These are phyloP conservation scores for Nakazawaea ernobii DNA, from an alignment of 805 yeast species.

Conservation along the genomic window DNA sequence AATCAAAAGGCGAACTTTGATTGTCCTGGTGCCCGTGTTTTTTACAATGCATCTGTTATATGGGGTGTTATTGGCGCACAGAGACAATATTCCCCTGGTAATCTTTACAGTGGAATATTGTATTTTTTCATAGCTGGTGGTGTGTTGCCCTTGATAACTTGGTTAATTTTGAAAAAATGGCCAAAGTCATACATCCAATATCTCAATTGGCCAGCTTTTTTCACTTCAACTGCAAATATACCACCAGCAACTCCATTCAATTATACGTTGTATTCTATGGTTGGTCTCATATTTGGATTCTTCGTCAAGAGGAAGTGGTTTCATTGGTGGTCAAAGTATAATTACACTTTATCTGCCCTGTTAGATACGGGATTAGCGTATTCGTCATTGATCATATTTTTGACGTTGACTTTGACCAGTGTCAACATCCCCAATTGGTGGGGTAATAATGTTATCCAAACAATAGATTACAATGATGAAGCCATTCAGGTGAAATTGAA, in stretches of 20 bases:
- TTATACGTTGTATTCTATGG: slow-evolving; percentile 48
- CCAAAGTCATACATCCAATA: slow-evolving; percentile 36
- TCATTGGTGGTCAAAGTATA: slow-evolving; percentile 75
- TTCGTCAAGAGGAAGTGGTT: slow-evolving; percentile 48
- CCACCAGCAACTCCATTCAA: slow-evolving; percentile 76
- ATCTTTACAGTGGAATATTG: slow-evolving; percentile 46
- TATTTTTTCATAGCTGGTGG: slow-evolving; percentile 61
- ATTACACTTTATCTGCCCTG: slow-evolving; percentile 61
- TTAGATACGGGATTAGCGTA: slow-evolving; percentile 64
- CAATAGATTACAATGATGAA: slow-evolving; percentile 29
- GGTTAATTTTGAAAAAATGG: slow-evolving; percentile 28
- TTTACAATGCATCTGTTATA: slow-evolving; percentile 49
- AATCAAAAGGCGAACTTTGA: slow-evolving; percentile 39
- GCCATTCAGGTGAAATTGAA: slow-evolving; percentile 28
- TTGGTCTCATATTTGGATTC: slow-evolving; percentile 54
- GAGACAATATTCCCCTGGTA: slow-evolving; percentile 43
- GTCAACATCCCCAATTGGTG: slow-evolving; percentile 48
- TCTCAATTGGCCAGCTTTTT: slow-evolving; percentile 65
- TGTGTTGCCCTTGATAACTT: slow-evolving; percentile 34
- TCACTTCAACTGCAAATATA: slow-evolving; percentile 52
- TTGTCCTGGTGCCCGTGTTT: slow-evolving; percentile 40
- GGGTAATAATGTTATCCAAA: slow-evolving; percentile 49
- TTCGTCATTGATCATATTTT: slow-evolving; percentile 52
- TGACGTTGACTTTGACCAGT: slow-evolving; percentile 39
- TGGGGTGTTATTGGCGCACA: slow-evolving; percentile 70